Percentiles rank a stretch among this genome's conserved stretches.
Evolutionary conservation across 179 eudicot genomes (phyloP).

Genomic region (Silene noctiflora): DNA sequence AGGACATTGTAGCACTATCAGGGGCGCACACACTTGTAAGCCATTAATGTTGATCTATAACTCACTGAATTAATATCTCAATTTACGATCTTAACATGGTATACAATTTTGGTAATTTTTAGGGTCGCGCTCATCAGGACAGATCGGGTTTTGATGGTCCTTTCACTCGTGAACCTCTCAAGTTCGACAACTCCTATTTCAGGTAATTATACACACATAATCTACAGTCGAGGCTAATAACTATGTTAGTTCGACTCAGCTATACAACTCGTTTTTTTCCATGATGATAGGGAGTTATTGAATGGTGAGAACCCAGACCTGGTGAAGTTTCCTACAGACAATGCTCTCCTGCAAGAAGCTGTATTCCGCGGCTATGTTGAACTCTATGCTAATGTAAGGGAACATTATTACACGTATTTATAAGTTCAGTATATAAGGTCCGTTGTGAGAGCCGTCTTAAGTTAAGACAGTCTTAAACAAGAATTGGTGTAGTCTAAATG

Average conservation of each 20-base stretch:
- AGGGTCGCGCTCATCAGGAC: constrained; percentile 82
- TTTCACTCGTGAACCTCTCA: constrained; percentile 69
- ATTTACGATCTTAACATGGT: background rate
- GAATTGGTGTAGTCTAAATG: no score
- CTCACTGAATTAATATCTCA: background rate
- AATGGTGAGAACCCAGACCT: constrained; percentile 47
- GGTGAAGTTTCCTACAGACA: constrained; percentile 75
- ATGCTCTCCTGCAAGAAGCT: constrained; percentile 49
- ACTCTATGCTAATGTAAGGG: constrained; percentile 52
- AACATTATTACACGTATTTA: no score
- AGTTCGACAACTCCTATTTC: constrained; percentile 77
- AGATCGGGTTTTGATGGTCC: constrained; percentile 84
- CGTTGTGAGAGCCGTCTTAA: no score
- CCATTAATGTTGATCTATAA: constrained; percentile 12
- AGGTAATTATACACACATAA: constrained; percentile 35
- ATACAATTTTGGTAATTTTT: background rate
- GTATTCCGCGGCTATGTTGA: constrained; percentile 41
- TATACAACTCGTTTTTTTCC: no score
- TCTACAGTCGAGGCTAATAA: no score
- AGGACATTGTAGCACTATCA: constrained; percentile 79
- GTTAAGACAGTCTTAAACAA: no score
- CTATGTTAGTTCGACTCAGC: no score
- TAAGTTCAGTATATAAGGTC: no score
- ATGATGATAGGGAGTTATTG: constrained; percentile 49
- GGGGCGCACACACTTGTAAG: constrained; percentile 75